Base-by-base conservation (phyloP, 129 eudicot species). In the Lactuca saligna region DNA sequence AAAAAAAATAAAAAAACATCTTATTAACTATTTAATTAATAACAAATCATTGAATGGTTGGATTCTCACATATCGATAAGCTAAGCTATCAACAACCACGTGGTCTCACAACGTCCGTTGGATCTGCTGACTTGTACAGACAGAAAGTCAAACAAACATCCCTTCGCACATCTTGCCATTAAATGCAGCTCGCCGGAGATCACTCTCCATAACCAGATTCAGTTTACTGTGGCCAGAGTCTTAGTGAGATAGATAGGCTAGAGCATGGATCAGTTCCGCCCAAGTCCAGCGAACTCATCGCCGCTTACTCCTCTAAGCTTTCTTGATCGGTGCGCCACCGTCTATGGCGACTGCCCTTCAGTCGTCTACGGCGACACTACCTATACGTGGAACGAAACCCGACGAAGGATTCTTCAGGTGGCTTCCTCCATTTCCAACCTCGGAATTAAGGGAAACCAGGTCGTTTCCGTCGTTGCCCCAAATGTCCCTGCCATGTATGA, bases 381-480 rank as follows among this genome's bases (percentile, higher is more conserved):
- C 32, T 79, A 50, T 60, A 85, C 82, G 0, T 85, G 90, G 87
- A 34, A 72, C 41, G 46, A 85, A 15, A 85, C 90, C 64, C 80
- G 77, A 68, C 53, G 12, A 39, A 72, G 90, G 8, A 75, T 82
- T 29, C 80, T 82, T 54, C 77, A 50, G 17, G 25, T 85, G 6
- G 86, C 90, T 12, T 85, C 90, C 2, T 78, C 87, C 13, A 81
- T 85, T 68, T 35, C 75, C 33, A 61, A 66, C 3, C 38, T 82
- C 11, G 84, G 87, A 64, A 75, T 79, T 5, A 57, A 70, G 13
- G 32, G 42, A n/a, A 57, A 75, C 34, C 65, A 83, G 0, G 89
- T 88, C 13, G 91, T 85, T 8, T 85, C 89, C 16, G 91, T 83
- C 6, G 14, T 85, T 12, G 88, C 88, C 31, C 96, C 91, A 3